A percentile compares a stretch with the other conserved stretches of the same genome.
phyloP scores from a whole-genome alignment of 192 early-diverging fungal genomes.

The Phlyctochytrium bullatum region DNA sequence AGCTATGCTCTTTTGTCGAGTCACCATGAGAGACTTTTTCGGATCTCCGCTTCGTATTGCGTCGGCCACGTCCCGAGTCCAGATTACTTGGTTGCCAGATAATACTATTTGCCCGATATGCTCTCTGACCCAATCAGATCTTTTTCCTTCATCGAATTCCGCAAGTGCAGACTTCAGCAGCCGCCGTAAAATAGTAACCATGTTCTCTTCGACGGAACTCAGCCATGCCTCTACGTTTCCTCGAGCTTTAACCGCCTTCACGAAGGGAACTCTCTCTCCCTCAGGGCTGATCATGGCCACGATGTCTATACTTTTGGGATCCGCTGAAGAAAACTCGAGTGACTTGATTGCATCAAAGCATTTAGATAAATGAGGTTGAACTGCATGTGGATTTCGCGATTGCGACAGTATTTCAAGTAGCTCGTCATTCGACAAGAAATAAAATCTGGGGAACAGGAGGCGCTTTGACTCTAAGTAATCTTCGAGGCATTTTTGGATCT shows the following conservation, averaged over 20 bases:
- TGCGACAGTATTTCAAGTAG: constrained; percentile 63
- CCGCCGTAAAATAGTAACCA: constrained; percentile 49
- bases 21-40: constrained; percentile 25
- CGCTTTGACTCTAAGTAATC: constrained; percentile 62
- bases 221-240: constrained; percentile 67
- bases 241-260: constrained; percentile 61
- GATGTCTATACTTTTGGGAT: constrained; percentile 61
- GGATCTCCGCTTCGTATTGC: constrained; percentile 45
- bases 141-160: constrained; percentile 50
- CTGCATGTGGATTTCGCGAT: constrained; percentile 61
- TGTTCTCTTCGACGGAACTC: constrained; percentile 59
- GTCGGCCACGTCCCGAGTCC: constrained; percentile 52
- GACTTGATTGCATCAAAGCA: constrained; percentile 65
- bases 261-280: constrained; percentile 53
- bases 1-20: constrained; percentile 45
- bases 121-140: constrained; percentile 55
- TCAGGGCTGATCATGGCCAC: constrained; percentile 56
- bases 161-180: constrained; percentile 53
- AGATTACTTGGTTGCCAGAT: constrained; percentile 57
- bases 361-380: constrained; percentile 61
- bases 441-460: constrained; percentile 61
- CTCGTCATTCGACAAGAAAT: constrained; percentile 65
- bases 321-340: constrained; percentile 52
- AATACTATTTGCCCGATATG: constrained; percentile 58
- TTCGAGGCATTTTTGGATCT: constrained; percentile 65